Conservation (phyloP, 139 green algal species). For the Tetraselmis chui region DNA sequence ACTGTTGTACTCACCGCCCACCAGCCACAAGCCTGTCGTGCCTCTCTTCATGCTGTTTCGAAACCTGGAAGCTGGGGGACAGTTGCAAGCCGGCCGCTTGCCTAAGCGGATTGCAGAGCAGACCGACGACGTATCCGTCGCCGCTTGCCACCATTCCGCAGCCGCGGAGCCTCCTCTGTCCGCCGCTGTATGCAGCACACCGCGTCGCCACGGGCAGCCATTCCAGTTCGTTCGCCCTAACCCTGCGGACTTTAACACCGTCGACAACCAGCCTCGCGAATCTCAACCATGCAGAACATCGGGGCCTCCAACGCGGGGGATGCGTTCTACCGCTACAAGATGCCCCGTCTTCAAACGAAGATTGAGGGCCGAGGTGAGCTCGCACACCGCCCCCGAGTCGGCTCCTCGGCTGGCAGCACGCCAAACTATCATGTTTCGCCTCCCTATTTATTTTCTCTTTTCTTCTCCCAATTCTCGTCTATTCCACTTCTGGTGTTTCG, state of each 20-base stretch:
- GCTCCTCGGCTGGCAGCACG: background rate
- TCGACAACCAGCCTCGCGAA: background rate
- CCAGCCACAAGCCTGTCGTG: too few relatives aligned
- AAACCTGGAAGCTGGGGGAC: background rate
- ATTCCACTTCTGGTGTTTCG: too few relatives aligned
- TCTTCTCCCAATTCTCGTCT: too few relatives aligned
- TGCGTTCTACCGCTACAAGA: constrained; percentile 92
- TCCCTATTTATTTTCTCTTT: too few relatives aligned
- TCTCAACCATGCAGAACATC: constrained; percentile 50
- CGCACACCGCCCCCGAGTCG: too few relatives aligned
- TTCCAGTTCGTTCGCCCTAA: background rate
- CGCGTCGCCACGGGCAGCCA: too few relatives aligned
- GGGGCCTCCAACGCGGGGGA: constrained; percentile 86
- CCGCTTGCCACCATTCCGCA: background rate
- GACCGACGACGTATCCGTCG: too few relatives aligned
- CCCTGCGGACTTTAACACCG: background rate
- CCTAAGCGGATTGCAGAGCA: too few relatives aligned
- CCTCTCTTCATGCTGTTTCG: background rate
- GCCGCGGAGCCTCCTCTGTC: background rate
- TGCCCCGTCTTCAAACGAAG: constrained; percentile 90
- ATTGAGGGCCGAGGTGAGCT: constrained; percentile 79
- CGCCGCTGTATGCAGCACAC: background rate
- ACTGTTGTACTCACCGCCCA: too few relatives aligned
- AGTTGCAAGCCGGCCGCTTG: background rate
- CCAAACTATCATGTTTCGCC: too few relatives aligned